phyloP scores from a whole-genome alignment of 164 flowering plant genomes.

The Vitis labrusca region DNA sequence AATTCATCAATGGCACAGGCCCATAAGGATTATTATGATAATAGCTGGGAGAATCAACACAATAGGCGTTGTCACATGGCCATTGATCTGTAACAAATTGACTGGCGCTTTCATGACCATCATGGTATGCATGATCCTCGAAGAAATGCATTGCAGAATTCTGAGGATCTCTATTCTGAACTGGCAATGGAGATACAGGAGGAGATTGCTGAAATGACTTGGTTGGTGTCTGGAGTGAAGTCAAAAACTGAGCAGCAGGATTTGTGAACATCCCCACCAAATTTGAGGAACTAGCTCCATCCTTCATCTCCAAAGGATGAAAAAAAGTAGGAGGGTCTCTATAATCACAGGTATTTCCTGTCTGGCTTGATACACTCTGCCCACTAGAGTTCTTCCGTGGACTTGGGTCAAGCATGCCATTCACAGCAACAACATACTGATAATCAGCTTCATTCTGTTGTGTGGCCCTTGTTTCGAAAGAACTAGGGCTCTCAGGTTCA shows the following conservation, averaged over 20 bases:
- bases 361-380: slow-evolving; percentile 40
- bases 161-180: slow-evolving; percentile 25
- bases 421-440: slow-evolving; percentile 80
- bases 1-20: slow-evolving; percentile 19
- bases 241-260: slow-evolving; percentile 17
- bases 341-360: slow-evolving; percentile 33
- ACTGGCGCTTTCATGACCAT: slow-evolving; percentile 25
- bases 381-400: slow-evolving; percentile 48
- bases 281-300: slow-evolving; percentile 23
- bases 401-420: slow-evolving; percentile 54
- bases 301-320: slow-evolving; percentile 29
- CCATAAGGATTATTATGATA: slow-evolving; percentile 20
- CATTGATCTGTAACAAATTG: slow-evolving; percentile 14
- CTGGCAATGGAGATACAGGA: slow-evolving; percentile 37
- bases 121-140: slow-evolving; percentile 27
- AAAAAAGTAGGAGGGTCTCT: slow-evolving; percentile 33
- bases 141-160: slow-evolving; percentile 18
- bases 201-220: slow-evolving; percentile 40
- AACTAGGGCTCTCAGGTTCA: slow-evolving; percentile 52
- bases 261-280: slow-evolving; percentile 5
- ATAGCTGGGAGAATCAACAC: slow-evolving; percentile 17
- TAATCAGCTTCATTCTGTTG: slow-evolving; percentile 50
- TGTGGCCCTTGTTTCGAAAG: slow-evolving; percentile 36
- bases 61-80: slow-evolving; percentile 20
- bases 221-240: slow-evolving; percentile 21